Base-by-base conservation (phyloP, 129 eudicot genomes). In the Silybum marianum region DNA sequence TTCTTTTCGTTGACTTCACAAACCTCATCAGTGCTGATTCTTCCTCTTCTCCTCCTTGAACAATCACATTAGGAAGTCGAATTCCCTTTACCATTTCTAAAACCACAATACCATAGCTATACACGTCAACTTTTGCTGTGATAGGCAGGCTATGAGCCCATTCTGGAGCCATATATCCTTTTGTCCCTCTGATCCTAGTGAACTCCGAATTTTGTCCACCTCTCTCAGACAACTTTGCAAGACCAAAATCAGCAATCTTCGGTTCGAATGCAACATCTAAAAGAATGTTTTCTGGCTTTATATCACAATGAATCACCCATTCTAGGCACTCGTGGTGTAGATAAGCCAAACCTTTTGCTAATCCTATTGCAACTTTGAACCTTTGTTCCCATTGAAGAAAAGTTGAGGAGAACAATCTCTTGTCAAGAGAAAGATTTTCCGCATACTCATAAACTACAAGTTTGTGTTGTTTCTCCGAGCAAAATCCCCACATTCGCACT, bases 401-500 rank as follows among this genome's bases (percentile, higher is more conserved):
- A 1, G 2, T 51, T 16, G 63, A 51, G 22, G 22, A 51, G 63
- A 51, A 51, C 63, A 51, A 16, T 51, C 63, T 16, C 63, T 51
- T 51, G 63, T 51, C 63, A 51, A 51, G 63, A 16, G 63, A 51
- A 6, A 51, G 22, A 51, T 51, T 51, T 51, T 51, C 22, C 7
- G 16, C 21, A 1, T 51, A 51, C 63, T 51, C 63, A 16, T 51
- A 51, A 51, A 51, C 63, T 14, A 51, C 63, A 51, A 51, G 63
- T 16, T 1, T 51, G 63, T 51, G 63, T 16, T 19, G 63, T 51
- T 51, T 51, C 22, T 51, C 22, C 1, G 63, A 51, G 63, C 91
- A 90, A 30, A 85, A 85, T 22, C 94, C 94, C 94, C 94, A 87
- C 73, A 81, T 86, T 79, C 90, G 73, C n/a, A 88, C 91, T 10